phyloP scores from a whole-genome alignment of 371 early-diverging fungal species.

The Circinella minor region DNA sequence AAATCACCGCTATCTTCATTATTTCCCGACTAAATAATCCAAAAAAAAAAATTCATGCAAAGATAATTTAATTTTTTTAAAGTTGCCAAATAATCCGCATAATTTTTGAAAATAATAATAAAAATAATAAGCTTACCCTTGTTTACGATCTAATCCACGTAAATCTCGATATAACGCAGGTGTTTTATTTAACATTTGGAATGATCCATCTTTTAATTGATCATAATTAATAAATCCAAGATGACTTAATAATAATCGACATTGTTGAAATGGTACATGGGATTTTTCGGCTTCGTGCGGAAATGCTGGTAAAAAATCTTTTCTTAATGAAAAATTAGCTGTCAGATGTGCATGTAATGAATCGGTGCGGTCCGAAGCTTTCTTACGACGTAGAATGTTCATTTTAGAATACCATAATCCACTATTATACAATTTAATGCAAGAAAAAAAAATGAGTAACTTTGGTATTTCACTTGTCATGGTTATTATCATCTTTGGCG shows the following conservation, averaged over 20 bases:
- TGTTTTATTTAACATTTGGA: constrained; percentile 71
- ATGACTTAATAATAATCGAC: constrained; percentile 75
- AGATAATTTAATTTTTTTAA: neutral
- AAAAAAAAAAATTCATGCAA: neutral
- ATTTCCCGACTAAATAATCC: constrained; percentile 67
- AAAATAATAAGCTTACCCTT: constrained; percentile 54
- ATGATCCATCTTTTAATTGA: constrained; percentile 70
- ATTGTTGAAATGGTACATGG: constrained; percentile 63
- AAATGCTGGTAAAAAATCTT: constrained; percentile 60
- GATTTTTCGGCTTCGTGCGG: constrained; percentile 60
- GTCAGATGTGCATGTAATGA: constrained; percentile 35
- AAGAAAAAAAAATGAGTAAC: neutral
- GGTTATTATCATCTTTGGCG: no score
- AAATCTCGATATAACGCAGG: constrained; percentile 75
- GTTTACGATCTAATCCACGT: constrained; percentile 77
- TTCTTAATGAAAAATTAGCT: constrained; percentile 57
- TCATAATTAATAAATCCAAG: constrained; percentile 77
- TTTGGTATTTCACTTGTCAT: neutral
- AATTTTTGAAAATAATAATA: neutral
- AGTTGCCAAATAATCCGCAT: neutral
- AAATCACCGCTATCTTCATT: constrained; percentile 89
- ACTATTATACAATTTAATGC: neutral
- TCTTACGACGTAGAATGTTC: constrained; percentile 45
- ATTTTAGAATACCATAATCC: constrained; percentile 53
- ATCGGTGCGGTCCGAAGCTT: constrained; percentile 25